Conservation (phyloP, 116 monocot species). For the Iris pallida region DNA sequence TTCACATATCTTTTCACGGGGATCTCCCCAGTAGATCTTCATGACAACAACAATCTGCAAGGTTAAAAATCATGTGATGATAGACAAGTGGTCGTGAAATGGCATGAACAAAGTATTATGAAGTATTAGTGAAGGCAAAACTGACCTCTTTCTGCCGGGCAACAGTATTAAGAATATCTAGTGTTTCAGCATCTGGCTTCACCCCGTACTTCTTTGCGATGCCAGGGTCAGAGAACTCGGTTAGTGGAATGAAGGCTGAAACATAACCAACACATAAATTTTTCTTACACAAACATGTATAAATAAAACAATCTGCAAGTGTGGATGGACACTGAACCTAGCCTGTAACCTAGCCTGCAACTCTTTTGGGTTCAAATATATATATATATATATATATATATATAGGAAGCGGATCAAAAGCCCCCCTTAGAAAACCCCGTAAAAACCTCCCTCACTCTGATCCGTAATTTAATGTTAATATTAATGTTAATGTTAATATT, state of each 20-base stretch:
- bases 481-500: no score
- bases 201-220: constrained; percentile 57
- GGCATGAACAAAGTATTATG: not conserved
- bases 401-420: no score
- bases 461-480: no score
- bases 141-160: constrained; percentile 61
- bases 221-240: constrained; percentile 44
- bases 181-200: constrained; percentile 50
- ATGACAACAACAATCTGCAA: constrained; percentile 28
- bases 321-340: no score
- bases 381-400: no score
- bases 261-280: not conserved
- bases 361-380: no score
- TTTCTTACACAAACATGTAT: not conserved
- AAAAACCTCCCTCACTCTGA: no score
- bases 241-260: constrained; percentile 65
- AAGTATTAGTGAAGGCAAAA: no score
- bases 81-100: constrained; percentile 6
- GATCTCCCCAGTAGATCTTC: constrained; percentile 42
- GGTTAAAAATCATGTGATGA: constrained; percentile 51
- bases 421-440: no score
- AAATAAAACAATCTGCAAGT: not conserved
- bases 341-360: no score
- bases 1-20: constrained; percentile 38
- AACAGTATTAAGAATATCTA: constrained; percentile 46